These are phyloP conservation scores for Solanum commersonii DNA, from an alignment of 257 asterid species.

Conservation along the genomic window DNA sequence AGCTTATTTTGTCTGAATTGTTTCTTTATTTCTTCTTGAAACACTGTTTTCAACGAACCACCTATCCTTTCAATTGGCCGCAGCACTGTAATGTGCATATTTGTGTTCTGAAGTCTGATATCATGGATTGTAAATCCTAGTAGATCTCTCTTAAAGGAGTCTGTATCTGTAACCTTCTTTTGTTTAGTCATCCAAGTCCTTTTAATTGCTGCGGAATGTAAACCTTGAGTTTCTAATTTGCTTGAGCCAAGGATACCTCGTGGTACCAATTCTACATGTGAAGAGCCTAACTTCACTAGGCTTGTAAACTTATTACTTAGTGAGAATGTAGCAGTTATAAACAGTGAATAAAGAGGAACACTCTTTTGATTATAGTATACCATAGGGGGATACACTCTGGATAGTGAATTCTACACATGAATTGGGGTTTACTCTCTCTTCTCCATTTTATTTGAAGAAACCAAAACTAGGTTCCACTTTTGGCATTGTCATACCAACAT, in stretches of 20 bases:
- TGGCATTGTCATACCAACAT: background rate
- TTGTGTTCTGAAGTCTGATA: background rate
- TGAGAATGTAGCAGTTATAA: background rate
- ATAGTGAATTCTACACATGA: background rate
- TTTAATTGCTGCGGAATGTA: background rate
- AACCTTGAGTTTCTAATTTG: background rate
- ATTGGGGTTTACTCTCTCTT: background rate
- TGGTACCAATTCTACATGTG: background rate
- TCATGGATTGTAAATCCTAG: background rate
- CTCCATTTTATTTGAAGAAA: background rate
- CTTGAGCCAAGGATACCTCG: background rate
- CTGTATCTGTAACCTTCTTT: background rate
- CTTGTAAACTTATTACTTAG: background rate
- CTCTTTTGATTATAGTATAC: background rate
- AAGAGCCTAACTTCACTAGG: background rate
- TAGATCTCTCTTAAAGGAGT: background rate
- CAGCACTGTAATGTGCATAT: background rate
- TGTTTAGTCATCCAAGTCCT: background rate
- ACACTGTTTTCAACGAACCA: background rate
- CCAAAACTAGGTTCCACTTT: background rate
- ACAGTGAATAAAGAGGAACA: background rate
- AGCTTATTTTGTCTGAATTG: background rate
- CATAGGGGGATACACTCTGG: background rate
- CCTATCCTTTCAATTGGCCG: background rate
- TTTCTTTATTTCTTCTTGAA: background rate